Conservation (phyloP, 768 basidiomycete genomes). For the Hypholoma sublateritium region DNA sequence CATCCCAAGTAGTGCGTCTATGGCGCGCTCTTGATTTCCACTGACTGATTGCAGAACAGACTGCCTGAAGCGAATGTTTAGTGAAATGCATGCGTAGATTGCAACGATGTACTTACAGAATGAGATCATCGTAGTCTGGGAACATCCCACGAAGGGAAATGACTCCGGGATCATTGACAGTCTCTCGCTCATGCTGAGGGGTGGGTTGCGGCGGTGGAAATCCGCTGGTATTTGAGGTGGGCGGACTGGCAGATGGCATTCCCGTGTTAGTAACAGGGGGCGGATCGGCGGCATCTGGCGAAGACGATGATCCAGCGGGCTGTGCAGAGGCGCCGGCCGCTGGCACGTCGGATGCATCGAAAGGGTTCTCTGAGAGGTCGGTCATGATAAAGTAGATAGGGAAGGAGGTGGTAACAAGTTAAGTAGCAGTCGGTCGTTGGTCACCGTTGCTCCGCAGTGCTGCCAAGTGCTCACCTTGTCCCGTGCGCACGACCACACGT, state of each 20-base stretch:
- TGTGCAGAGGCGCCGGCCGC: neutral
- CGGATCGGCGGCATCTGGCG: neutral
- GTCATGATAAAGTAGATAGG: neutral
- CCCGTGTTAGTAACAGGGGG: neutral
- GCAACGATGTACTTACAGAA: constrained; percentile 48
- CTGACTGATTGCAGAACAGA: constrained; percentile 72
- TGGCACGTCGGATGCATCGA: neutral
- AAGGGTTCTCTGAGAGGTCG: neutral
- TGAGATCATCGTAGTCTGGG: constrained; percentile 75
- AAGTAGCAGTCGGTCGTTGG: neutral
- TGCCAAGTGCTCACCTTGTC: constrained; percentile 5
- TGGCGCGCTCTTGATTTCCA: constrained; percentile 72
- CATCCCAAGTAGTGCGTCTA: constrained; percentile 81
- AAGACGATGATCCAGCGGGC: neutral
- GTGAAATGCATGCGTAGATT: neutral
- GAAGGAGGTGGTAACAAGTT: neutral
- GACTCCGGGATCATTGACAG: constrained; percentile 46
- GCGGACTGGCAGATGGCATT: neutral
- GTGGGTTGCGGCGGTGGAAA: constrained; percentile 3
- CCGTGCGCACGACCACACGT: constrained; percentile 16
- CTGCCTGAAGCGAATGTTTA: constrained; percentile 35
- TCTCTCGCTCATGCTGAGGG: constrained; percentile 14
- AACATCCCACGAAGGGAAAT: constrained; percentile 66
- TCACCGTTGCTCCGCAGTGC: neutral
- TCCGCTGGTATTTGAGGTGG: neutral